Conservation (phyloP, 2,329 filamentous ascomycete species). For the Trichoderma sp. region DNA sequence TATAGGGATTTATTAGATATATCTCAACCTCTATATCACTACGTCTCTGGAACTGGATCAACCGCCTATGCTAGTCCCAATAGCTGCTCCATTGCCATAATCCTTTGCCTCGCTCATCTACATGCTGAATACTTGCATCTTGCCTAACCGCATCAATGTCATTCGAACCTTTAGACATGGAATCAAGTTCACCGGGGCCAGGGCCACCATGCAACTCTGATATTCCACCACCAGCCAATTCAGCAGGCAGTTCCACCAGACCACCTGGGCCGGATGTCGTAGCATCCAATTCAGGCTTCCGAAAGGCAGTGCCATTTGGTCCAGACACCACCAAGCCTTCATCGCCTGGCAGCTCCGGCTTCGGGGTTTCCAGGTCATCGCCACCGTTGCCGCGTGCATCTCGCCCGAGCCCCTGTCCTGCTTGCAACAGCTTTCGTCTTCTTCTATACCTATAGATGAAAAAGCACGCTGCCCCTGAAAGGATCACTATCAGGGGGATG, state of each 20-base stretch:
- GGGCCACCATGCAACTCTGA: background rate
- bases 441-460: background rate
- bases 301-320: background rate
- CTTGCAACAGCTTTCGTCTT: background rate
- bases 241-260: accelerated
- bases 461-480: background rate
- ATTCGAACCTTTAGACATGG: background rate
- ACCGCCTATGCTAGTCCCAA: background rate
- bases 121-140: background rate
- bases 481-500: background rate
- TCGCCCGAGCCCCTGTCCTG: accelerated
- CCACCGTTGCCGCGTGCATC: background rate
- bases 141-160: background rate
- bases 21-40: no score
- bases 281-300: accelerated
- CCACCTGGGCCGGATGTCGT: background rate
- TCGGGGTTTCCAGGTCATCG: background rate
- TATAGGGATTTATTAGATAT: no score
- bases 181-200: background rate
- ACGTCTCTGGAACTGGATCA: background rate
- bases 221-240: background rate
- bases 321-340: accelerated
- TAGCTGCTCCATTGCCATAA: background rate
- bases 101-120: background rate
- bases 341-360: background rate